Evolutionary conservation across 495 filamentous ascomycete genomes (phyloP), one percentile per base, ranked within the genome.

Genomic region (Podospora comata): DNA sequence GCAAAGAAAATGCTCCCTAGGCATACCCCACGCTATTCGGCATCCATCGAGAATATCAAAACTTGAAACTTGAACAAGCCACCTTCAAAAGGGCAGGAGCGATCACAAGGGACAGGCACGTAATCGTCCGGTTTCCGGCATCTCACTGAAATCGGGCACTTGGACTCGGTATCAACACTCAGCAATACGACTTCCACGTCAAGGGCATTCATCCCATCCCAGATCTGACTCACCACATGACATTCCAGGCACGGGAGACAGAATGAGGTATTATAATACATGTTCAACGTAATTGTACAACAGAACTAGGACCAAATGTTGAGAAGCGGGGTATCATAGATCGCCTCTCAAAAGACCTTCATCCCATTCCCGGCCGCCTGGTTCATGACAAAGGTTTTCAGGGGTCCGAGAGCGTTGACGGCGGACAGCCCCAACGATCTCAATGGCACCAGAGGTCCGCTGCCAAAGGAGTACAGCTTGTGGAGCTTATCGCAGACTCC

Each of bases 401-500:
- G 75, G 48, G 87, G 86, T 0, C 88, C 86, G 75, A 97, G 73
- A n/a, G 83, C 79, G 82, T 98, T 89, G 66, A 98, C 88, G 20
- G 88, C 85, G 61, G 84, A 85, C 67, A 99, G 75, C 0, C 96
- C 96, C 62, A 92, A 74, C 70, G 89, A 91, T 63, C 96, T 85
- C 65, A 91, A 79, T 64, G 87, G 89, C 16, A 95, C 90, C 55
- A 97, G 78, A 11, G 93, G 93, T 1, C 89, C 89, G 65, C 83
- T 87, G 9, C 86, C 87, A 3, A 90, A 87, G 48, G 87, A 88
- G 74, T 97, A 99, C 58, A 99, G 79, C 84, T 95, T 96, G 75
- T 97, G 92, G 73, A 99, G 79, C 79, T 97, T 91, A 81, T 99
- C 96, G 53, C 92, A 92, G 20, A 94, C 90, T 11, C 92, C 95